Conservation (phyloP, 2,329 filamentous ascomycete genomes). For the Knufia fluminis region DNA sequence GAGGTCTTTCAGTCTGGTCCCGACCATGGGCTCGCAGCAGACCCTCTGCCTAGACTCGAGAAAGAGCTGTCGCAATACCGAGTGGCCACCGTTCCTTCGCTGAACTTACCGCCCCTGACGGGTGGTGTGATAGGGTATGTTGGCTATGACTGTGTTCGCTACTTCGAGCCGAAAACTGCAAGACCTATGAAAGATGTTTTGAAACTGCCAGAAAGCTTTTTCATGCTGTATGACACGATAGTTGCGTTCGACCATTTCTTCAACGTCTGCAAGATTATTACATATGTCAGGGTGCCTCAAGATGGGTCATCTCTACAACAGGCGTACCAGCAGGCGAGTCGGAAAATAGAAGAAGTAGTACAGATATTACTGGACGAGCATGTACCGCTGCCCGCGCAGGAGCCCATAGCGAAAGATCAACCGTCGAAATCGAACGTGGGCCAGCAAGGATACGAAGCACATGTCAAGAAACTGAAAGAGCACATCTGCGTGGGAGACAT, state of each 20-base stretch:
- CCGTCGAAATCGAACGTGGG: slow-evolving; percentile 91
- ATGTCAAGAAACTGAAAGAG: slow-evolving; percentile 76
- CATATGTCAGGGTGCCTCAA: slow-evolving; percentile 67
- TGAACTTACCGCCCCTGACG: slow-evolving; percentile 75
- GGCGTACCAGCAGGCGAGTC: slow-evolving; percentile 61
- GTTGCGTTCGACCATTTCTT: slow-evolving; percentile 92
- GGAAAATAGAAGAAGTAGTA: slow-evolving; percentile 58
- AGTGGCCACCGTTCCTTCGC: slow-evolving; percentile 71
- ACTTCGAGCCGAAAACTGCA: slow-evolving; percentile 96
- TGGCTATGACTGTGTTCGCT: slow-evolving; percentile 92
- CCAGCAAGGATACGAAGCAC: slow-evolving; percentile 75
- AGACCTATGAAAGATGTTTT: slow-evolving; percentile 81
- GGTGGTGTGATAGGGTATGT: slow-evolving; percentile 95
- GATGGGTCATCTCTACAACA: slow-evolving; percentile 45
- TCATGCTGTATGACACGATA: slow-evolving; percentile 95
- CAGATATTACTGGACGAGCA: slow-evolving; percentile 63
- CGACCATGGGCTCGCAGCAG: slow-evolving; percentile 72
- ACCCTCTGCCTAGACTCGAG: slow-evolving; percentile 77
- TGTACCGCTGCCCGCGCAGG: slow-evolving; percentile 67
- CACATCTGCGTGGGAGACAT: slow-evolving; percentile 91
- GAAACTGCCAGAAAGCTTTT: slow-evolving; percentile 81
- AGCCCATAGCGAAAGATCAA: slow-evolving; percentile 60
- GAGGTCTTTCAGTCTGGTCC: slow-evolving; percentile 82
- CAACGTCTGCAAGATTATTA: slow-evolving; percentile 86
- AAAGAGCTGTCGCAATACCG: slow-evolving; percentile 68